A percentile compares a stretch with the other conserved stretches of the same genome.
Evolutionary conservation across 345 rosid species (phyloP).

Genomic region (Lenwebbia sp.): DNA sequence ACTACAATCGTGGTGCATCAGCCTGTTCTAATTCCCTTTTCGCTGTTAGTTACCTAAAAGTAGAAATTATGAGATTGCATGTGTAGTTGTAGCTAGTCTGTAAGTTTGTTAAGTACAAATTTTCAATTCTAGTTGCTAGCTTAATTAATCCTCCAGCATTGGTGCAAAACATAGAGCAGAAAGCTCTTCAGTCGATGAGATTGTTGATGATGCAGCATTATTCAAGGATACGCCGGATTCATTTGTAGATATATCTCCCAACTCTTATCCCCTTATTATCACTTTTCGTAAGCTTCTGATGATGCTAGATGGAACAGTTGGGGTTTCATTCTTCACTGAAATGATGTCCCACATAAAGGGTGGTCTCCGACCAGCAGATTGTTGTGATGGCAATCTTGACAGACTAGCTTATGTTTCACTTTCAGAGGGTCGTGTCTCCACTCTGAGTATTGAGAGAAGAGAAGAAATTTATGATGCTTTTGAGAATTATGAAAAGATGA

Average conservation of each 20-base stretch:
- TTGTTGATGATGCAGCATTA: conserved; percentile 13
- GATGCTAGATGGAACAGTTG: conserved; percentile 51
- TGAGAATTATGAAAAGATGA: no score
- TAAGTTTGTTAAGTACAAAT: neutral
- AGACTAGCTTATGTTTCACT: no score
- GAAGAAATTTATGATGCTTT: no score
- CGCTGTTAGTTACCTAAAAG: neutral
- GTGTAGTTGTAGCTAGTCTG: neutral
- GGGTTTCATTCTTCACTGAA: conserved; percentile 33
- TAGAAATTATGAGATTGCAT: neutral
- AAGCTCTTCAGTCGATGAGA: conserved; percentile 9
- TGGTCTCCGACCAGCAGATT: no score
- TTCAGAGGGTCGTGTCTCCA: no score
- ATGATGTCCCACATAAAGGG: no score
- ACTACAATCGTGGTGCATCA: neutral
- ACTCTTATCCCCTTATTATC: conserved; percentile 32
- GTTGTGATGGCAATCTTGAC: no score
- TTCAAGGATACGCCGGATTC: conserved; percentile 36
- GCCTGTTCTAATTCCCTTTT: neutral
- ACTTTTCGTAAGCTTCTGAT: conserved; percentile 41
- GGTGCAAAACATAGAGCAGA: conserved; percentile 13
- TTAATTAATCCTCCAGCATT: conserved; percentile 5
- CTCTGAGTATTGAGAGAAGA: no score
- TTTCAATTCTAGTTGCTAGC: neutral
- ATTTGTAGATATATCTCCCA: conserved; percentile 16